Conservation (phyloP, 2,329 filamentous ascomycete genomes). For the Pseudocercospora musae region DNA sequence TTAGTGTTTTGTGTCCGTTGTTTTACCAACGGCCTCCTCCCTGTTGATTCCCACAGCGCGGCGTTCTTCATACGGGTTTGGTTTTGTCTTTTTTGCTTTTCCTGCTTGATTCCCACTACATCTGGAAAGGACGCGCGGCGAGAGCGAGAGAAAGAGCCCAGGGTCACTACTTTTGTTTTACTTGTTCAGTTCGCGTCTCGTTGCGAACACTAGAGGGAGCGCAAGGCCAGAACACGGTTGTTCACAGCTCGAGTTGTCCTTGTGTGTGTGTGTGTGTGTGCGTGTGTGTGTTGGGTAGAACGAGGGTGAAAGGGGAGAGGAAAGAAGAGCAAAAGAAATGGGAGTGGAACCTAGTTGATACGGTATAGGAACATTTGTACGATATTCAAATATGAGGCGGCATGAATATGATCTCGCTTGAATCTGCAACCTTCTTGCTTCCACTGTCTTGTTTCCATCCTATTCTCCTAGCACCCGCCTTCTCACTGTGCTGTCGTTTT, state of each 20-base stretch:
- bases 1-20: conserved; percentile 2
- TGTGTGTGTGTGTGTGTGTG: not conserved
- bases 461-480: not conserved
- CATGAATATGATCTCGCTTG: conserved; percentile 1
- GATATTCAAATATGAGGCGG: not conserved
- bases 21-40: not conserved
- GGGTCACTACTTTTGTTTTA: not conserved
- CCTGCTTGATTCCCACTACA: not conserved
- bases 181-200: not conserved
- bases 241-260: not conserved
- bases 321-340: not conserved
- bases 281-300: not conserved
- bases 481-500: not conserved
- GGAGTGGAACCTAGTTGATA: not conserved
- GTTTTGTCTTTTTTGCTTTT: not conserved
- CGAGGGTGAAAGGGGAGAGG: not conserved
- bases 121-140: not conserved
- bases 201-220: not conserved
- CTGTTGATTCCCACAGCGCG: conserved; percentile 6
- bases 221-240: not conserved
- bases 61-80: not conserved
- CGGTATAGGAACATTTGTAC: conserved; percentile 2
- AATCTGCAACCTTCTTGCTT: not conserved
- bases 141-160: not conserved
- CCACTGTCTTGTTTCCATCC: not conserved